A percentile compares a stretch with the other conserved stretches of the same genome.
Evolutionary conservation across 257 asterid species (phyloP).

Genomic region (Catharanthus roseus): DNA sequence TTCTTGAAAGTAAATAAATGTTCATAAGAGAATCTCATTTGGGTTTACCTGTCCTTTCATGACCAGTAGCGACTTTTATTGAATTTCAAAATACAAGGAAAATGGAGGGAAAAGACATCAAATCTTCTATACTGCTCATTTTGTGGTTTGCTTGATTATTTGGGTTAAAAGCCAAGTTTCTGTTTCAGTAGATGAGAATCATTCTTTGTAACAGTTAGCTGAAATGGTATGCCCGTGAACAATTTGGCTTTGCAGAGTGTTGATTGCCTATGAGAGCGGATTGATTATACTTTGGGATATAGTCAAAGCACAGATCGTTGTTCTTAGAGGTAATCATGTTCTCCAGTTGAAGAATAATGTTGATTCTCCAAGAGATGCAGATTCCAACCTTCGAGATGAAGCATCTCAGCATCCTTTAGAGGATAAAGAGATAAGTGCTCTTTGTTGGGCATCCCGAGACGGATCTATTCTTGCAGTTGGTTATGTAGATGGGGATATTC

Average conservation of each 20-base stretch:
- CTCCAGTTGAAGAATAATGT: conserved; percentile 54
- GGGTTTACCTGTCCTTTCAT: background rate
- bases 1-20: background rate
- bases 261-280: conserved; percentile 83
- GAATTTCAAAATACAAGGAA: background rate
- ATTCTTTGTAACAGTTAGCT: background rate
- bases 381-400: conserved; percentile 30
- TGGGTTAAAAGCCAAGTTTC: conserved; percentile 7
- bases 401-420: conserved; percentile 42
- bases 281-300: conserved; percentile 85
- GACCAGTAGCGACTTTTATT: background rate
- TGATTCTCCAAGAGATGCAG: conserved; percentile 33
- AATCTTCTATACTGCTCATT: background rate
- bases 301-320: conserved; percentile 44
- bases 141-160: background rate
- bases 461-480: conserved; percentile 86
- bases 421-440: conserved; percentile 80
- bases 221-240: background rate
- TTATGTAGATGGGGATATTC: conserved; percentile 81
- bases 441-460: conserved; percentile 86
- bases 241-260: conserved; percentile 43
- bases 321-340: conserved; percentile 66
- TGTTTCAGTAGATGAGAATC: background rate
- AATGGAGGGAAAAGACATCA: background rate
- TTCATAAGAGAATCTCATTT: background rate